Percentiles rank a stretch among this genome's conserved stretches.
Evolutionary conservation across 768 basidiomycete species (phyloP).

Genomic region (Kondoa malvinella): DNA sequence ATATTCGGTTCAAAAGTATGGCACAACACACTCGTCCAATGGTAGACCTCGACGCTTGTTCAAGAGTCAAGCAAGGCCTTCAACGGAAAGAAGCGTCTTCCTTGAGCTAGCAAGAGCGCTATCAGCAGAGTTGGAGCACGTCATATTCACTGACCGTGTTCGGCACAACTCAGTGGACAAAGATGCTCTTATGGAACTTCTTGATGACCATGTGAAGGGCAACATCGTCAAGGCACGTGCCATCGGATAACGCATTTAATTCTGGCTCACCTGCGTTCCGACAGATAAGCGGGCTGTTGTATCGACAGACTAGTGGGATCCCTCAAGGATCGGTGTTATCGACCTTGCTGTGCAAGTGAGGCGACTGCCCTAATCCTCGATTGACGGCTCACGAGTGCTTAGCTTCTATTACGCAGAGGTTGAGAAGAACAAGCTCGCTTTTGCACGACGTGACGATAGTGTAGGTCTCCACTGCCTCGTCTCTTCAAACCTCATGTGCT

Average conservation of each 20-base stretch:
- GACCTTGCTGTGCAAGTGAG: conserved; percentile 63
- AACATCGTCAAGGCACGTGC: conserved; percentile 68
- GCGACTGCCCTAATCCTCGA: background rate
- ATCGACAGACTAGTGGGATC: conserved; percentile 79
- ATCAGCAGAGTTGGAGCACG: conserved; percentile 49
- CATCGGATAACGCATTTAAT: background rate
- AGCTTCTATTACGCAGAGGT: conserved; percentile 80
- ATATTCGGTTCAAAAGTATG: conserved; percentile 56
- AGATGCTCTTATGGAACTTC: conserved; percentile 49
- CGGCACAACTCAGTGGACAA: conserved; percentile 42
- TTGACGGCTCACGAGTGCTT: background rate
- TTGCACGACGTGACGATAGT: conserved; percentile 42
- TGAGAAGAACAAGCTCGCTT: conserved; percentile 44
- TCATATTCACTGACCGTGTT: conserved; percentile 67
- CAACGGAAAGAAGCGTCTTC: conserved; percentile 65
- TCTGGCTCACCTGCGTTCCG: background rate
- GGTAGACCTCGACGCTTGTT: conserved; percentile 27
- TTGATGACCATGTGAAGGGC: conserved; percentile 75
- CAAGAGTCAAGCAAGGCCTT: background rate
- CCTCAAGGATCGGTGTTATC: conserved; percentile 97
- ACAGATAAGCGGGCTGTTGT: conserved; percentile 65
- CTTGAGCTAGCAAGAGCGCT: conserved; percentile 50
- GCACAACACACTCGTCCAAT: conserved; percentile 44
- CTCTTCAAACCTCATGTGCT: background rate
- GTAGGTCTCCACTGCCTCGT: conserved; percentile 37